Evolutionary conservation across 805 yeast genomes (phyloP).

Genomic region (Ogataea degrootiae): DNA sequence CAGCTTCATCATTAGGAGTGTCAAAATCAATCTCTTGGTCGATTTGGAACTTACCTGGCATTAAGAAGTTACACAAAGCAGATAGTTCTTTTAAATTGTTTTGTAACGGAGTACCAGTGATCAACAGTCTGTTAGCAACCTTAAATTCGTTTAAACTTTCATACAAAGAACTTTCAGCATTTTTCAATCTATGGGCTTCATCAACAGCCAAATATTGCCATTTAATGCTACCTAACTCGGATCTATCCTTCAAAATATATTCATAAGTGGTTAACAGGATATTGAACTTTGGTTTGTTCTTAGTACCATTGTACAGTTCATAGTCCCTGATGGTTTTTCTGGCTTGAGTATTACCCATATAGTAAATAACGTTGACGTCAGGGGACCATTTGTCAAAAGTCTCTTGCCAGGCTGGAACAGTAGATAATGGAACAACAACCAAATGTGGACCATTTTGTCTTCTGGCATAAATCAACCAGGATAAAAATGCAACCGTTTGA

Average conservation of each 20-base stretch:
- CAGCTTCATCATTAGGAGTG: slow-evolving; percentile 81
- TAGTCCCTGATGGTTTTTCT: slow-evolving; percentile 76
- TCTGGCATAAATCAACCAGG: slow-evolving; percentile 93
- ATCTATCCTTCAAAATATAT: slow-evolving; percentile 84
- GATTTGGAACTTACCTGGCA: slow-evolving; percentile 90
- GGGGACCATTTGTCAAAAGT: slow-evolving; percentile 98
- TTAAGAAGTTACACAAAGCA: slow-evolving; percentile 87
- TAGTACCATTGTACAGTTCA: slow-evolving; percentile 67
- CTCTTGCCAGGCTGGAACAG: slow-evolving; percentile 99
- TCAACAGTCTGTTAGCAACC: slow-evolving; percentile 77
- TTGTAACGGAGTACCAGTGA: slow-evolving; percentile 98
- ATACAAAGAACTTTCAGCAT: slow-evolving; percentile 88
- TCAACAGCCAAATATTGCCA: slow-evolving; percentile 99
- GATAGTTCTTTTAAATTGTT: slow-evolving; percentile 94
- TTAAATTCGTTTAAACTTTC: slow-evolving; percentile 81
- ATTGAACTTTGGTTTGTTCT: slow-evolving; percentile 79
- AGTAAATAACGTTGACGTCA: slow-evolving; percentile 86
- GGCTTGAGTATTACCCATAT: slow-evolving; percentile 86
- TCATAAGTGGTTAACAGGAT: slow-evolving; percentile 93
- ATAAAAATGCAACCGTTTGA: slow-evolving; percentile 89
- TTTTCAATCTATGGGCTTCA: slow-evolving; percentile 95
- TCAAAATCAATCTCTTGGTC: slow-evolving; percentile 96
- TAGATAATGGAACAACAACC: slow-evolving; percentile 93
- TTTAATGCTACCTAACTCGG: slow-evolving; percentile 71
- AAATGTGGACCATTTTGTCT: slow-evolving; percentile 97